Evolutionary conservation across 2,329 filamentous ascomycete species (phyloP).

Genomic region (Exophiala bonariae): DNA sequence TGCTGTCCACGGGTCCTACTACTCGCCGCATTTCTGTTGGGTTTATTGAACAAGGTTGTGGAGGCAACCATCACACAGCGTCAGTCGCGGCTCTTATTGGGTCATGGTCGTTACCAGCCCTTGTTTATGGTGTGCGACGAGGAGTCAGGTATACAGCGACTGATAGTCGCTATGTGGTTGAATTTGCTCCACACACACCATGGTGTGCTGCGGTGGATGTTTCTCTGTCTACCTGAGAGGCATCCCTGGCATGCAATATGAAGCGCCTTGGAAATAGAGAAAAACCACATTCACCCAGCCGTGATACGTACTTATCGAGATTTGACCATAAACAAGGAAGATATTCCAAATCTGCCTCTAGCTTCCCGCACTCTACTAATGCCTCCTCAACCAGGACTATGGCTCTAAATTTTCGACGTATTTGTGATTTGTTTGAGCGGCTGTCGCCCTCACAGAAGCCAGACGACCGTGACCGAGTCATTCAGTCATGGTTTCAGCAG

Average conservation of each 20-base stretch:
- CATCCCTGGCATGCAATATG: too few species aligned
- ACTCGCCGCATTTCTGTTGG: too few species aligned
- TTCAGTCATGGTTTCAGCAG: slow-evolving; percentile 67
- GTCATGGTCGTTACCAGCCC: neutral
- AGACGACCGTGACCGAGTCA: slow-evolving; percentile 40
- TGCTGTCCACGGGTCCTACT: too few species aligned
- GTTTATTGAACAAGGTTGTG: neutral
- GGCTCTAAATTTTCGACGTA: slow-evolving; percentile 58
- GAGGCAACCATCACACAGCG: neutral
- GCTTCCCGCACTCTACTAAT: neutral
- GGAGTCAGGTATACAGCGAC: neutral
- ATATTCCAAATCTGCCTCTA: too few species aligned
- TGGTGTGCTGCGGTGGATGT: neutral
- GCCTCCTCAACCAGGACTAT: slow-evolving; percentile 26
- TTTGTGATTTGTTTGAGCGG: slow-evolving; percentile 72
- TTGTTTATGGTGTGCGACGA: neutral
- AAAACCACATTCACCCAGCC: too few species aligned
- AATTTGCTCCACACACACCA: neutral
- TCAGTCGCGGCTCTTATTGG: neutral
- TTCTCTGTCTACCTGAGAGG: neutral
- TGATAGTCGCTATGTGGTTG: neutral
- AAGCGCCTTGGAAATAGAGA: too few species aligned
- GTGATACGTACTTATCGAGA: too few species aligned
- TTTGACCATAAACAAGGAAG: too few species aligned
- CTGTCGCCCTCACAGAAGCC: slow-evolving; percentile 42